These are phyloP conservation scores for Collybia sp. DNA, from an alignment of 768 basidiomycete species.

Conservation along the genomic window DNA sequence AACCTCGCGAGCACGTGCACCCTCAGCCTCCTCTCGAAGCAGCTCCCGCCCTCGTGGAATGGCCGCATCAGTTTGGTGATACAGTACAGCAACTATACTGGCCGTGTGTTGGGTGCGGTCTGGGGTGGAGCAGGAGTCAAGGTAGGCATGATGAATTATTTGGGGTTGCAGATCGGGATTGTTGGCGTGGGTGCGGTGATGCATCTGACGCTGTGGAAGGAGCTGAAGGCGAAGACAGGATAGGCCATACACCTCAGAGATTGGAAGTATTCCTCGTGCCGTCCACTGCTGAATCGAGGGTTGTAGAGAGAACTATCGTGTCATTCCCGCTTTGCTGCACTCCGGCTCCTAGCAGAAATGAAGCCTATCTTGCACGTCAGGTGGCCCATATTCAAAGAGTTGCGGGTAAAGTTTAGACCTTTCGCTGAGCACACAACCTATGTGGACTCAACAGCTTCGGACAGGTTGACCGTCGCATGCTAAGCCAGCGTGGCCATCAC, in stretches of 20 bases:
- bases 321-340: no score
- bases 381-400: no score
- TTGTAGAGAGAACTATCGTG: no score
- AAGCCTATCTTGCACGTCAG: no score
- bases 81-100: conserved; percentile 65
- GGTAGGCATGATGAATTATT: conserved; percentile 58
- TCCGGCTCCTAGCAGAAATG: no score
- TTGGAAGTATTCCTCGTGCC: no score
- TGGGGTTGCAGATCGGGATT: conserved; percentile 55
- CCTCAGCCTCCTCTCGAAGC: conserved; percentile 62
- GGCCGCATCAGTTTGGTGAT: conserved; percentile 50
- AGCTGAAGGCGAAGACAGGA: conserved; percentile 64
- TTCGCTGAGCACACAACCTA: no score
- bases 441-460: no score
- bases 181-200: conserved; percentile 55
- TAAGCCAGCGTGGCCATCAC: no score
- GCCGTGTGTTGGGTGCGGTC: conserved; percentile 61
- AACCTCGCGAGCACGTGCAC: conserved; percentile 71
- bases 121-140: conserved; percentile 61
- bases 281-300: no score
- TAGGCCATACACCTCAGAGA: conserved; percentile 14
- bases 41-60: conserved; percentile 62
- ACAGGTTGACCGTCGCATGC: no score
- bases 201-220: conserved; percentile 52
- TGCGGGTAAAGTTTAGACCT: no score